Base-by-base conservation (phyloP, 2,329 filamentous ascomycete genomes). In the Aspergillus spinulosporus region DNA sequence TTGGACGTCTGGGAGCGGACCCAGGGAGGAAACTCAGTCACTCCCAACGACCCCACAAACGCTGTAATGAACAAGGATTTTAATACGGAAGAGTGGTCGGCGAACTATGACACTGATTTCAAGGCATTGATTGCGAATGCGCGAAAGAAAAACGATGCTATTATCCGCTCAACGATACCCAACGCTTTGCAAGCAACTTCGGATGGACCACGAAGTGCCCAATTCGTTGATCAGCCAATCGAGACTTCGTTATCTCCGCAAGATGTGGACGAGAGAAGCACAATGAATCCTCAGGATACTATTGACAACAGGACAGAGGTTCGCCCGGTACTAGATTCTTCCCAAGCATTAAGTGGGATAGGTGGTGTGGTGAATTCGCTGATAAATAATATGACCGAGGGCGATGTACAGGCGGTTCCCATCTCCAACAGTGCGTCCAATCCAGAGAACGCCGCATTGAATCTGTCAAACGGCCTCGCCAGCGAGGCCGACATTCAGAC, bases 1-100 rank as follows among this genome's bases (percentile, higher is more conserved):
- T 73, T 99, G 9, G 88, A 93, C 21, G 74, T 84, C 1, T 97
- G 94, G 93, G 94, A 99, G 73, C 82, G 86, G 44, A 93, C 89
- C 0, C 86, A 95, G 61, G 90, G 90, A 6, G 83, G 84, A 1
- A 78, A 78, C 47, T 83, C 84, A 5, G 66, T 54, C 3, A 49
- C 63, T 3, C 52, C 62, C 9, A 58, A 61, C 45, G 63, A 61
- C 7, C 54, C 66, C 6, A 57, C 61, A 4, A 70, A 62, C 55
- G 52, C 82, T 76, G 75, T 97, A 56, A 92, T 89, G 78, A 87
- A 88, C 64, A 97, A 96, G 69, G 89, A 94, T 58, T 97, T 97
- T 68, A 90, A 96, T 69, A 86, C 86, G 2, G 80, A 81, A 1
- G 87, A 85, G 0, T 96, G 93, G 87, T 86, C 87, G 26, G 79